phyloP scores from a whole-genome alignment of 2,329 filamentous ascomycete species.

The Bipolaris oryzae region DNA sequence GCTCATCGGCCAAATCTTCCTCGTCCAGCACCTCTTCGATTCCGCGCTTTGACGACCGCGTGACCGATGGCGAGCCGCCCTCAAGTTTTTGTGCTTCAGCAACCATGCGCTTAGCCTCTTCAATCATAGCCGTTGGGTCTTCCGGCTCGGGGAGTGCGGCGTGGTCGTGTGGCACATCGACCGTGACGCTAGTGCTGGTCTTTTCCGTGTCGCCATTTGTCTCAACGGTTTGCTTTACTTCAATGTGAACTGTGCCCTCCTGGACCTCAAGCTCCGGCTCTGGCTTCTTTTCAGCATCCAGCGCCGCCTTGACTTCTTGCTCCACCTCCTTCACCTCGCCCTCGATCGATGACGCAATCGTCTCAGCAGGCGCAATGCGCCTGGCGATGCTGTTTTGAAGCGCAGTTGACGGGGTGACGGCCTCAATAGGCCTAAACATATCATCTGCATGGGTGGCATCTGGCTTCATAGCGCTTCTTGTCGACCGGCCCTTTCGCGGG shows the following conservation, averaged over 20 bases:
- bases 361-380: slow-evolving; percentile 33
- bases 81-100: slow-evolving; percentile 67
- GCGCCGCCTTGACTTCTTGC: background rate
- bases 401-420: slow-evolving; percentile 55
- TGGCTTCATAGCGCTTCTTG: slow-evolving; percentile 45
- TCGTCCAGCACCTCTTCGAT: slow-evolving; percentile 65
- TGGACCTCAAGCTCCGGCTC: slow-evolving; percentile 20
- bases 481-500: slow-evolving; percentile 60
- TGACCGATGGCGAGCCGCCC: slow-evolving; percentile 30
- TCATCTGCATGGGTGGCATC: slow-evolving; percentile 40
- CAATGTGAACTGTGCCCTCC: slow-evolving; percentile 66
- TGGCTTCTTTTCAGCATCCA: slow-evolving; percentile 17
- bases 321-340: slow-evolving; percentile 40
- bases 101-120: slow-evolving; percentile 87
- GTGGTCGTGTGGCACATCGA: slow-evolving; percentile 73
- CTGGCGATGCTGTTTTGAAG: slow-evolving; percentile 43
- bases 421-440: slow-evolving; percentile 52
- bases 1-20: slow-evolving; percentile 55
- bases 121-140: slow-evolving; percentile 82
- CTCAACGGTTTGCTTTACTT: slow-evolving; percentile 69
- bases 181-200: slow-evolving; percentile 73
- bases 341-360: slow-evolving; percentile 52
- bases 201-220: slow-evolving; percentile 67
- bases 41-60: slow-evolving; percentile 46
- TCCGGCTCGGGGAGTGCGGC: slow-evolving; percentile 74